Percentiles rank a stretch among this genome's conserved stretches.
Evolutionary conservation across 75 land plant species (phyloP).

Genomic region (Cunninghamia lanceolata): DNA sequence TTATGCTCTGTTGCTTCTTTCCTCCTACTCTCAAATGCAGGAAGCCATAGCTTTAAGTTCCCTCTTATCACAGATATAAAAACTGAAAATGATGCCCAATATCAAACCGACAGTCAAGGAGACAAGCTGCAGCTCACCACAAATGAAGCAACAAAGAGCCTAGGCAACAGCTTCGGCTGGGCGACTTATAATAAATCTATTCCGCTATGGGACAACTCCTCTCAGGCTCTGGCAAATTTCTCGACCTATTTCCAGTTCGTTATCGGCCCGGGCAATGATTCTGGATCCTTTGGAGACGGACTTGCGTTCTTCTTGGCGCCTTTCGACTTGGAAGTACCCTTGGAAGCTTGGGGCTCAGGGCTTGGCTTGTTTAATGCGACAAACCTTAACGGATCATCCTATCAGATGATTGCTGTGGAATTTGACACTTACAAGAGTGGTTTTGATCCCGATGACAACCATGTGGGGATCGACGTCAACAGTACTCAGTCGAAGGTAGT

Average conservation of each 20-base stretch:
- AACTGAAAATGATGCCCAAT: no score
- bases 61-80: no score
- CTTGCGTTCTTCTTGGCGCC: not conserved
- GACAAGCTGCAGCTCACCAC: not conserved
- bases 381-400: not conserved
- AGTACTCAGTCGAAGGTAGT: slow-evolving; percentile 6
- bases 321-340: not conserved
- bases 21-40: no score
- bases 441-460: slow-evolving; percentile 34
- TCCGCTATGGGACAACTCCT: not conserved
- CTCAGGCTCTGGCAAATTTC: not conserved
- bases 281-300: not conserved
- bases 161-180: not conserved
- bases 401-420: slow-evolving; percentile 31
- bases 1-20: no score
- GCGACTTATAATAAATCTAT: not conserved
- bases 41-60: no score
- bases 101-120: no score
- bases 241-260: not conserved
- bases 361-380: slow-evolving; percentile 20
- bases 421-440: slow-evolving; percentile 39
- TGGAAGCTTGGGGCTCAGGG: not conserved
- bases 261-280: no score
- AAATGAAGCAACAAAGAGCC: no score
- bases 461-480: slow-evolving; percentile 48